Evolutionary conservation across 495 filamentous ascomycete species (phyloP).

Genomic region (Podospora tetraspora): DNA sequence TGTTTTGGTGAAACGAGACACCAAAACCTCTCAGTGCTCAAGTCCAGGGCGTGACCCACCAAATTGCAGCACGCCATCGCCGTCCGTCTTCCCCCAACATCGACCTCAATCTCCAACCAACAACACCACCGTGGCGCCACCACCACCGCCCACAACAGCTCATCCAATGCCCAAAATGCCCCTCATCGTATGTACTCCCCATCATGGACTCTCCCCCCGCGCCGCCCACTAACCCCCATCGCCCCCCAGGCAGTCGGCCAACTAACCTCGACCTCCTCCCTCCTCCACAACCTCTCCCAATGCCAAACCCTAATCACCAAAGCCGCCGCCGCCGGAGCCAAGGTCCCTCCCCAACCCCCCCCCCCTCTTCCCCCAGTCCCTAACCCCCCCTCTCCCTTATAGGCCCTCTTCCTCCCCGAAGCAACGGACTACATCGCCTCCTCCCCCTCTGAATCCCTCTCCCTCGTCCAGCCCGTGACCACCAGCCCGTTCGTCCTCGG

Average conservation of each 20-base stretch:
- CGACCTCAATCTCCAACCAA: not conserved
- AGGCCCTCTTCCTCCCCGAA: slow-evolving; percentile 90
- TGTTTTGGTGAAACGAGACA: not conserved
- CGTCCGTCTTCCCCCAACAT: not conserved
- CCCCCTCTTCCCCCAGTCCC: not conserved
- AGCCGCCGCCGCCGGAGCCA: slow-evolving; percentile 68
- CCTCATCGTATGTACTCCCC: not conserved
- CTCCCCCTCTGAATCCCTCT: slow-evolving; percentile 58
- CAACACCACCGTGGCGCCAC: not conserved
- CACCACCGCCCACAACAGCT: not conserved
- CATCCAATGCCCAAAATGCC: not conserved
- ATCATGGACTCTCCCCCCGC: not conserved
- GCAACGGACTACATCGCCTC: slow-evolving; percentile 81
- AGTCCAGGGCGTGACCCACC: not conserved
- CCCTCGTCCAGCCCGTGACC: slow-evolving; percentile 54
- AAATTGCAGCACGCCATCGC: not conserved
- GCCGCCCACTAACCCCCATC: not conserved
- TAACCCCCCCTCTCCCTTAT: not conserved
- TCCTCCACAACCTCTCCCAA: slow-evolving; percentile 71
- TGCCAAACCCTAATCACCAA: slow-evolving; percentile 66
- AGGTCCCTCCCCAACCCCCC: slow-evolving; percentile 44
- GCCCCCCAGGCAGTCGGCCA: slow-evolving; percentile 73
- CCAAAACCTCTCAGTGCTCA: not conserved
- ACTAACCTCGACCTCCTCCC: slow-evolving; percentile 74
- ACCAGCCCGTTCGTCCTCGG: slow-evolving; percentile 62